These are phyloP conservation scores for Chloromonas sp. DNA, from an alignment of 163 green algal species.

Conservation along the genomic window DNA sequence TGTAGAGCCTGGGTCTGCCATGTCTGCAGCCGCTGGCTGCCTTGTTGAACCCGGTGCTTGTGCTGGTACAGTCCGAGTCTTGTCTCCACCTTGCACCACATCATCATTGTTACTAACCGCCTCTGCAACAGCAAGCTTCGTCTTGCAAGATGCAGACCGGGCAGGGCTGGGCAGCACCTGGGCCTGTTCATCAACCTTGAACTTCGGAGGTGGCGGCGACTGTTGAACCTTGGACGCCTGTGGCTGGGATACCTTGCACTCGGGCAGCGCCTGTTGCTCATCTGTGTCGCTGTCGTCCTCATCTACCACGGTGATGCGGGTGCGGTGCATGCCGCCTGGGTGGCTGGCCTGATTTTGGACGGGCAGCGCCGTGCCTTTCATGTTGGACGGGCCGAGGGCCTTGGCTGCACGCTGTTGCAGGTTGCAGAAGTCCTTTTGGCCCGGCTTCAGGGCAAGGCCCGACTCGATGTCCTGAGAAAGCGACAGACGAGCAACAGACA, in stretches of 20 bases:
- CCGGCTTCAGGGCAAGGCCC: conserved; percentile 16
- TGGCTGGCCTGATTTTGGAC: neutral
- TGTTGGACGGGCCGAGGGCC: conserved; percentile 2
- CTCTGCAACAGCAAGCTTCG: no score
- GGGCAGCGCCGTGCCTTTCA: conserved; percentile 18
- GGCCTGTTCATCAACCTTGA: no score
- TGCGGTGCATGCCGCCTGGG: neutral
- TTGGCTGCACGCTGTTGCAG: conserved; percentile 19
- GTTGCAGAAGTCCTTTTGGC: conserved; percentile 8
- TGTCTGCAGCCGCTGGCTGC: no score
- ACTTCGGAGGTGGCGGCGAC: no score
- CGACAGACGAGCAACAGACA: neutral
- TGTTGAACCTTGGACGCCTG: no score
- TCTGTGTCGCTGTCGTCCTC: conserved; percentile 8
- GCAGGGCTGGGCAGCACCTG: no score
- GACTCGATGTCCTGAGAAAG: conserved; percentile 25
- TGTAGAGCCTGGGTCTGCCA: no score
- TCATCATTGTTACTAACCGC: no score
- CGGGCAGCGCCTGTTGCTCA: conserved; percentile 6
- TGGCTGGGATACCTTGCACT: neutral
- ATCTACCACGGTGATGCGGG: conserved; percentile 13
- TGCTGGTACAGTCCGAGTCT: no score
- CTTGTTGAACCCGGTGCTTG: no score
- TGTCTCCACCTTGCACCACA: no score
- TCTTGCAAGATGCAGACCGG: no score